Base-by-base conservation (phyloP, 495 filamentous ascomycete genomes). In the Daldinia childiae region DNA sequence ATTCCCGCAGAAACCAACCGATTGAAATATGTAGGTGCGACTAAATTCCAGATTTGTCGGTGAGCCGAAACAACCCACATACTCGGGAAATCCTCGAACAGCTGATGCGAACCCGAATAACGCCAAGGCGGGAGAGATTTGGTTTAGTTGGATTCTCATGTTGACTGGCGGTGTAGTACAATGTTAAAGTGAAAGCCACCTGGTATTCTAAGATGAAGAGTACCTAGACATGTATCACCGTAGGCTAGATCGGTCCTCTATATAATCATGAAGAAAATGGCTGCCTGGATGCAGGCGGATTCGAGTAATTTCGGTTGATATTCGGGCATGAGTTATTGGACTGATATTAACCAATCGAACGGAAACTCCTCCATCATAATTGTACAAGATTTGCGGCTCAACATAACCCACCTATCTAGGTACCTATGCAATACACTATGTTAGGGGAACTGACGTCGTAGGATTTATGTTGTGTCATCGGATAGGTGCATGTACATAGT, bases 11-110 rank as follows among this genome's bases (percentile, higher is more conserved):
- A 4, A n/a, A 6, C 63, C 71, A 15, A 61, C 1, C 0, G 67
- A 64, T 19, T 74, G 67, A 36, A 43, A 74, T 6, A 51, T 6
- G 58, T 6, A 17, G 30, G 36, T 61, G n/a, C 1, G 26, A 32
- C 63, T 26, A 41, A 34, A 43, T n/a, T 45, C 17, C 17, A 66
- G 38, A 27, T 56, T 27, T 34, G 11, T 45, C 6, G 62, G 39
- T 6, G 56, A 29, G 11, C 9, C 50, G 52, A 62, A 73, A 24
- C 71, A 73, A 12, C 61, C 71, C 14, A 29, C 19, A 17, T 73
- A 73, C 4, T 30, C 55, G 50, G 36, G 17, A 26, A 39, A 26
- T 6, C 1, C 15, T 17, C 9, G 54, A 36, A 12, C 8, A 32
- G 29, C 30, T 36, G 48, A 21, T 38, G 39, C 14, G 26, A 58